A percentile compares a stretch with the other conserved stretches of the same genome.
phyloP scores from a whole-genome alignment of 345 rosid species.

The Brassica carinata region DNA sequence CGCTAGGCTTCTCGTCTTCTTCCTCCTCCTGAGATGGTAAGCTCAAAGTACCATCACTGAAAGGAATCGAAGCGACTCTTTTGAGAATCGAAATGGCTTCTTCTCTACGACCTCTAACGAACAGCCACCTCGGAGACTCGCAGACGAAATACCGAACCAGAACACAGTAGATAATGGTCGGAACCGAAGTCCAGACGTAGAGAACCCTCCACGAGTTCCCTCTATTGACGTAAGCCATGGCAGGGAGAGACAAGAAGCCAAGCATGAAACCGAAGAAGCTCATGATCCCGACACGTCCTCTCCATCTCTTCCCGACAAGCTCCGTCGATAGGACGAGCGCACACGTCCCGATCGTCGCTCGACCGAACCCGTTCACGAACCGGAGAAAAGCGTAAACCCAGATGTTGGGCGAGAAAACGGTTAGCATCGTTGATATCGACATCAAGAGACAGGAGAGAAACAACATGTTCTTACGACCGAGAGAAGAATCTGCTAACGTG shows the following conservation, averaged over 20 bases:
- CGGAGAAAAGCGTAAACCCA: conserved; percentile 51
- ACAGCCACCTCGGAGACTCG: conserved; percentile 67
- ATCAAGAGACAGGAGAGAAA: conserved; percentile 47
- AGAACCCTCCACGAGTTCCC: conserved; percentile 52
- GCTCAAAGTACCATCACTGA: conserved; percentile 32
- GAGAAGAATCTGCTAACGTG: conserved; percentile 55
- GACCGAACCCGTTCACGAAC: conserved; percentile 53
- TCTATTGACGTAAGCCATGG: conserved; percentile 45
- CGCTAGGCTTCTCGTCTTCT: conserved; percentile 31
- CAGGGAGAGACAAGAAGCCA: conserved; percentile 53
- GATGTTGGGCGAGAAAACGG: conserved; percentile 46
- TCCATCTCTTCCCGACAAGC: conserved; percentile 51
- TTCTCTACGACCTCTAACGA: conserved; percentile 49
- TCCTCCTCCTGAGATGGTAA: conserved; percentile 29
- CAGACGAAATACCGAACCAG: conserved; percentile 41
- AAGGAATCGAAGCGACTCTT: conserved; percentile 38
- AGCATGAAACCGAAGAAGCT: conserved; percentile 50
- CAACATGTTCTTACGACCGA: conserved; percentile 65
- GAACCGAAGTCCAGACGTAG: conserved; percentile 55
- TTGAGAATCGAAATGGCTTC: conserved; percentile 59
- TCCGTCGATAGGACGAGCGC: conserved; percentile 56
- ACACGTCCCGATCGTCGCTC: conserved; percentile 52
- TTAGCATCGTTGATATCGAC: conserved; percentile 47
- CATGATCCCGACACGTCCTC: conserved; percentile 50
- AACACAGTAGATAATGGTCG: conserved; percentile 41